Percentiles rank a stretch among this genome's conserved stretches.
Conservation (phyloP, 176 grass and related monocot species). For the Carex myosuroides region DNA sequence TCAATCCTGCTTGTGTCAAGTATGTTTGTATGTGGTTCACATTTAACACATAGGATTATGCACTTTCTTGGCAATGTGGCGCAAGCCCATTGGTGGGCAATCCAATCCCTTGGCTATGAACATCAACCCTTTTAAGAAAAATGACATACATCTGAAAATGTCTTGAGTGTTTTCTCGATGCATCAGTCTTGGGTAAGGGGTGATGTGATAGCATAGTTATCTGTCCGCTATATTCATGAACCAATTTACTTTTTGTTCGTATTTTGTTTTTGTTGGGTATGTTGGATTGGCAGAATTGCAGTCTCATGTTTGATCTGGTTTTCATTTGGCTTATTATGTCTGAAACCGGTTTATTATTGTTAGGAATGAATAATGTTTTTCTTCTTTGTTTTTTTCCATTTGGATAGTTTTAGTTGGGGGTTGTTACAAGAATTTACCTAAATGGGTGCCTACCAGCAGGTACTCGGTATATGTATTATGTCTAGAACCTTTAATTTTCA, state of each 20-base stretch:
- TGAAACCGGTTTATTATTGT: neutral
- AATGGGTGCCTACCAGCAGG: neutral
- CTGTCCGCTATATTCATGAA: neutral
- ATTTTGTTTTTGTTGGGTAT: neutral
- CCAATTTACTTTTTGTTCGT: neutral
- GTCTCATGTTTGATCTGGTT: conserved; percentile 1
- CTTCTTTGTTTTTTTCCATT: neutral
- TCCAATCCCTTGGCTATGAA: neutral
- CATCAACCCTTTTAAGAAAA: neutral
- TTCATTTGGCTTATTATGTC: neutral
- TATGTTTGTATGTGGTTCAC: neutral
- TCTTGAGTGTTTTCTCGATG: neutral
- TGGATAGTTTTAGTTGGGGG: neutral
- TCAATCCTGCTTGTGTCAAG: neutral
- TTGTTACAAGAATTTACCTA: neutral
- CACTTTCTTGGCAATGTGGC: neutral
- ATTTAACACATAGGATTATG: neutral
- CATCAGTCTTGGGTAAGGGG: neutral
- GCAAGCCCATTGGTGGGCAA: neutral
- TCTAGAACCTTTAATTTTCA: neutral
- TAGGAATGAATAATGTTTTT: neutral
- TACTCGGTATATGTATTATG: neutral
- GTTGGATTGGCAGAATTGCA: neutral
- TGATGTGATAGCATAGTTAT: neutral
- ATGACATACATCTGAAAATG: neutral